Conservation (phyloP, 768 basidiomycete species). For the Lactarius quietus region DNA sequence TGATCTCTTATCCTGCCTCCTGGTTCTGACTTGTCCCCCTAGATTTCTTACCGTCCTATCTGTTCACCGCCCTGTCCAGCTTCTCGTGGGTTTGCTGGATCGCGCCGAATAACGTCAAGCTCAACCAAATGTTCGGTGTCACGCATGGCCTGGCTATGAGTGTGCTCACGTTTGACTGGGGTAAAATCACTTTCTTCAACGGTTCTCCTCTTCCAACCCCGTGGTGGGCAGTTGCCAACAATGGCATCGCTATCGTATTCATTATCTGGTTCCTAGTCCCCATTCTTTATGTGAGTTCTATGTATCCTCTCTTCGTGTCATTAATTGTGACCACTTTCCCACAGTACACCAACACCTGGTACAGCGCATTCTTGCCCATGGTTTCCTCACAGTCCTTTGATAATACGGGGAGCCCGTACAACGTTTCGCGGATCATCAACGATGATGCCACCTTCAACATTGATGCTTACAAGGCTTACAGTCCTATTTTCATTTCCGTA, state of each 20-base stretch:
- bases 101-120: constrained; percentile 66
- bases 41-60: constrained; percentile 14
- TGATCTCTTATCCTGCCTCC: constrained; percentile 46
- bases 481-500: too few species aligned
- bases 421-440: constrained; percentile 55
- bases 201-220: constrained; percentile 72
- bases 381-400: constrained; percentile 64
- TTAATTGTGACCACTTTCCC: too few species aligned
- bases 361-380: too few species aligned
- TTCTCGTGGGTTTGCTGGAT: constrained; percentile 63
- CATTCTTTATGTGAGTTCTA: too few species aligned
- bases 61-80: constrained; percentile 30
- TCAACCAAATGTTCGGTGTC: too few species aligned
- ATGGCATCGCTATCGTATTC: constrained; percentile 56
- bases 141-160: constrained; percentile 53
- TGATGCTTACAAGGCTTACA: constrained; percentile 52
- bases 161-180: constrained; percentile 79
- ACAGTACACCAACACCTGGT: too few species aligned
- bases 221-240: constrained; percentile 80
- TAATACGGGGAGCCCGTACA: constrained; percentile 54
- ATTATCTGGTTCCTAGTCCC: constrained; percentile 75
- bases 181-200: constrained; percentile 66
- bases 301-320: too few species aligned
- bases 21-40: neutral
- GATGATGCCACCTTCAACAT: constrained; percentile 52